phyloP scores from a whole-genome alignment of 2,329 filamentous ascomycete genomes.

The Nothophoma quercina region DNA sequence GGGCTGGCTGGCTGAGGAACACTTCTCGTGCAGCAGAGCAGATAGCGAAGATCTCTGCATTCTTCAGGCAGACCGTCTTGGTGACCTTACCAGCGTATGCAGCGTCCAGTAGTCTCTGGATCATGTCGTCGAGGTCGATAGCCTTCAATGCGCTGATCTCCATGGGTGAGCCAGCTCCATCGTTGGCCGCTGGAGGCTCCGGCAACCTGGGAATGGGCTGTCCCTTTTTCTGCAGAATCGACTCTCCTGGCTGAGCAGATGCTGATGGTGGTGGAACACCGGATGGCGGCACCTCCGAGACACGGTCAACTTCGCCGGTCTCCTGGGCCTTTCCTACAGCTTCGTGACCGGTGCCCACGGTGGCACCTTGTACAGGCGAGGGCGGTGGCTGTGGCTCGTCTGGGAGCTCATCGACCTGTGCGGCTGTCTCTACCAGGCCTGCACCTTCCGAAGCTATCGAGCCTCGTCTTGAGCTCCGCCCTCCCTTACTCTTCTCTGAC shows the following conservation, averaged over 20 bases:
- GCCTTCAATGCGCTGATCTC: slow-evolving; percentile 91
- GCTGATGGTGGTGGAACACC: slow-evolving; percentile 63
- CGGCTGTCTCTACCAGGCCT: slow-evolving; percentile 37
- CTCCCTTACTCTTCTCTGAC: slow-evolving; percentile 68
- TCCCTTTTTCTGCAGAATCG: slow-evolving; percentile 85
- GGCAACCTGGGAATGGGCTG: slow-evolving; percentile 70
- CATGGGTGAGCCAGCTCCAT: slow-evolving; percentile 66
- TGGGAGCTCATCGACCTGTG: slow-evolving; percentile 41
- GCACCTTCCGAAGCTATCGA: slow-evolving; percentile 47
- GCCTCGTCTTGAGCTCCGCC: slow-evolving; percentile 44
- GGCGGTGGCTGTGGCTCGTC: slow-evolving; percentile 66
- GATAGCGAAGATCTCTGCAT: slow-evolving; percentile 94
- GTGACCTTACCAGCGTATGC: slow-evolving; percentile 97
- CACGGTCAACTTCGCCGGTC: slow-evolving; percentile 89
- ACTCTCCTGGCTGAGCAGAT: slow-evolving; percentile 78
- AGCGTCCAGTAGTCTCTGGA: slow-evolving; percentile 90
- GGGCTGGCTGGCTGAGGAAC: slow-evolving; percentile 87
- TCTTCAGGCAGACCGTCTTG: slow-evolving; percentile 96
- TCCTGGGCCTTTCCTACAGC: slow-evolving; percentile 82
- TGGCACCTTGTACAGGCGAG: slow-evolving; percentile 83
- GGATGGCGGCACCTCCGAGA: slow-evolving; percentile 87
- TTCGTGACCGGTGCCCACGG: slow-evolving; percentile 75
- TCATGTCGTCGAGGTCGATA: slow-evolving; percentile 96
- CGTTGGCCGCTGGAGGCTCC: slow-evolving; percentile 57
- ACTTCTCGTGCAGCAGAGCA: slow-evolving; percentile 89